Percentiles rank a stretch among this genome's conserved stretches.
Evolutionary conservation across 169 alveolate species (phyloP).

Genomic region (Ichthyophthirius multifiliis): DNA sequence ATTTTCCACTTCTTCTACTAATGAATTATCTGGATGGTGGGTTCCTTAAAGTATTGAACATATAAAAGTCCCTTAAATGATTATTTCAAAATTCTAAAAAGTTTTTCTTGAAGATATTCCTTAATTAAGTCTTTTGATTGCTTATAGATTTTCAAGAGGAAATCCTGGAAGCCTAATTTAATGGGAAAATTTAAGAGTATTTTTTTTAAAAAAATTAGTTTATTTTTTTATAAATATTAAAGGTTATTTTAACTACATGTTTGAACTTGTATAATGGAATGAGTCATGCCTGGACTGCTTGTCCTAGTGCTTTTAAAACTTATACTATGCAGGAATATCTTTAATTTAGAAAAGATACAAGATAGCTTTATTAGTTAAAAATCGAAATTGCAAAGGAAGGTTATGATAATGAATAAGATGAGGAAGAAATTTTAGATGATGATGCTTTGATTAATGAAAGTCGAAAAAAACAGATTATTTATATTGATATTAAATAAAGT

Average conservation of each 20-base stretch:
- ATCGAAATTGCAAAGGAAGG: too few relatives aligned
- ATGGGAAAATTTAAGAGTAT: background rate
- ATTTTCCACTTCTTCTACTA: background rate
- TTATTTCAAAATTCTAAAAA: background rate
- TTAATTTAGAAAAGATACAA: background rate
- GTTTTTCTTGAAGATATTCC: background rate
- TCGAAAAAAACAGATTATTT: too few relatives aligned
- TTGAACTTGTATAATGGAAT: background rate
- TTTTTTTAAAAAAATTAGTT: background rate
- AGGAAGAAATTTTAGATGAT: too few relatives aligned
- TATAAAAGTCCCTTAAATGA: background rate
- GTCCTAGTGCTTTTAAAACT: background rate
- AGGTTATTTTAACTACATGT: background rate
- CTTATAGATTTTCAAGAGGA: background rate
- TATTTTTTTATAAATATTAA: background rate
- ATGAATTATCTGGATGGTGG: background rate
- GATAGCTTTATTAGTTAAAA: too few relatives aligned
- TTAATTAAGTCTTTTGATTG: background rate
- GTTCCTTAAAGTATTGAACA: background rate
- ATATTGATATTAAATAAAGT: too few relatives aligned
- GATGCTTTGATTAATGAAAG: too few relatives aligned
- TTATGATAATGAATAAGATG: too few relatives aligned
- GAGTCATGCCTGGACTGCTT: background rate
- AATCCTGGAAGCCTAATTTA: background rate
- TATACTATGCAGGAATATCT: conserved; percentile 1